Base-by-base conservation (phyloP, 176 grass and related monocot species). In the Oryza meyeriana region DNA sequence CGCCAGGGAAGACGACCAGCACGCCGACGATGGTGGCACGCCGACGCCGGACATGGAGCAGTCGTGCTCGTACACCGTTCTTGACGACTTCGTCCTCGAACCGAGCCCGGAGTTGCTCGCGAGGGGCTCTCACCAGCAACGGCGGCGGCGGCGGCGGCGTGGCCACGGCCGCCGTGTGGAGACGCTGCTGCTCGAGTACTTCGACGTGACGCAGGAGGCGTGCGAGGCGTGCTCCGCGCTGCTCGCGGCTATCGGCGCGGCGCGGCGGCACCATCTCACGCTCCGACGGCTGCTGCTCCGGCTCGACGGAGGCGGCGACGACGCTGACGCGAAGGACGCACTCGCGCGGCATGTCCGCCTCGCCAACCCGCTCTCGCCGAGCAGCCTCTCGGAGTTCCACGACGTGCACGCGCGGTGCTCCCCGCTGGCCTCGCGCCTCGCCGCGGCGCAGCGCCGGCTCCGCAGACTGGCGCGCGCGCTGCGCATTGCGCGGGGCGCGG, bases 171-270 rank as follows among this genome's bases (percentile, higher is more conserved):
- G 65, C 68, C 67, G 40, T 12, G 62, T 83, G 9, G 77, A 72
- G 0, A 14, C 81, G 0, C 85, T 94, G 47, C 79, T 98, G 31
- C 33, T 93, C 9, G 88, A 98, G 71, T 98, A 78, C 83, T 98
- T 94, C 63, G 84, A 94, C 47, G 78, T 89, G 8, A 98, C 90
- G 67, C 45, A 42, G 26, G 75, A 87, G 34, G 92, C 92, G 20
- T 93, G 88, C 80, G 71, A 59, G 64, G 92, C 92, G 0, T 98
- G 92, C 81, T 69, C 89, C 4, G 17, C 77, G 61, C 86, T 98
- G 27, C 84, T 98, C 11, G 66, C 57, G 13, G 89, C 90, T 28
- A 44, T 94, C 11, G 38, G 71, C 75, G 85, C 67, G 0, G 88
- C 95, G 8, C 79, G 90, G 12, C 31, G 71, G 1, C 92, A 93